Percentiles rank a stretch among this genome's conserved stretches.
Conservation (phyloP, 441 rosid species). For the Corymbia citriodora region DNA sequence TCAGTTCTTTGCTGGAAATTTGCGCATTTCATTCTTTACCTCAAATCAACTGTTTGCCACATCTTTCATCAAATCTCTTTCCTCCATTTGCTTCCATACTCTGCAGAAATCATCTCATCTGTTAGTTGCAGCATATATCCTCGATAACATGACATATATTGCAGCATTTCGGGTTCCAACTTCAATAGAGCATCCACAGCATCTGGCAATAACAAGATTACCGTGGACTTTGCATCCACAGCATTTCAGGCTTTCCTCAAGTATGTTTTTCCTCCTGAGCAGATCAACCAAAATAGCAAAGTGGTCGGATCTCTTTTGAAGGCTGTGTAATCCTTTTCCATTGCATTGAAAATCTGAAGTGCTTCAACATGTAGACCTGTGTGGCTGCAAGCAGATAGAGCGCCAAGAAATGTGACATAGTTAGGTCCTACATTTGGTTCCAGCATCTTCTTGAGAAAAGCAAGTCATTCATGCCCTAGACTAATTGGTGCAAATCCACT, state of each 20-base stretch:
- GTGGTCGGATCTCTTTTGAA: slow-evolving; percentile 33
- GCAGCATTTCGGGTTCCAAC: background rate
- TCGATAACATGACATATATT: no score
- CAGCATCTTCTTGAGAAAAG: slow-evolving; percentile 15
- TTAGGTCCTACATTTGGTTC: slow-evolving; percentile 23
- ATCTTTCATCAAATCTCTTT: no score
- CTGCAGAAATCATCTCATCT: no score
- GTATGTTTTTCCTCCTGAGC: slow-evolving; percentile 37
- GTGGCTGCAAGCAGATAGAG: slow-evolving; percentile 41
- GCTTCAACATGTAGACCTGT: slow-evolving; percentile 37
- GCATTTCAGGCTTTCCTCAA: slow-evolving; percentile 20
- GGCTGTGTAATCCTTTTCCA: slow-evolving; percentile 20
- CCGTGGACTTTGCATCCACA: slow-evolving; percentile 33
- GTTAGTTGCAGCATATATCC: no score
- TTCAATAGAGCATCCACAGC: slow-evolving; percentile 33
- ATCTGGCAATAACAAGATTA: slow-evolving; percentile 27
- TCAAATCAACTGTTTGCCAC: no score
- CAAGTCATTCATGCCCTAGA: slow-evolving; percentile 11
- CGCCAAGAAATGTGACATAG: slow-evolving; percentile 31
- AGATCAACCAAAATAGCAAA: slow-evolving; percentile 41
- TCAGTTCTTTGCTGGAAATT: no score
- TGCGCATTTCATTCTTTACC: no score
- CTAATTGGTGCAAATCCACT: slow-evolving; percentile 25
- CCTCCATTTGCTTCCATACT: no score
- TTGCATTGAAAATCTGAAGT: slow-evolving; percentile 21